Percentiles rank a stretch among this genome's conserved stretches.
Evolutionary conservation across 306 rosid genomes (phyloP).

Genomic region (Crataegus laevigata): DNA sequence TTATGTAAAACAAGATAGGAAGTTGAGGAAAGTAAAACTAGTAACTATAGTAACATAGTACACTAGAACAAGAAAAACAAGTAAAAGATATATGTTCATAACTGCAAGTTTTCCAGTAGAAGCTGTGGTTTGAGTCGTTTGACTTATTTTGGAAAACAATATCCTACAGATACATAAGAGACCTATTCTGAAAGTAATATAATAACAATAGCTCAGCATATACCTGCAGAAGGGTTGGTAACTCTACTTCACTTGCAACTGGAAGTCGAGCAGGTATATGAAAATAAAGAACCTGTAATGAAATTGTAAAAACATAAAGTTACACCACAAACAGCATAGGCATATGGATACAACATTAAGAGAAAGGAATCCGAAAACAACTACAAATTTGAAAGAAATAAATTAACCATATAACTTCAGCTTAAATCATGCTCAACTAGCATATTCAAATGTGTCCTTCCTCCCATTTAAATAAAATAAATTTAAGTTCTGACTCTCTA

Average conservation of each 20-base stretch:
- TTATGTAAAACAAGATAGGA: slow-evolving; percentile 1
- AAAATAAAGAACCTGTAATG: slow-evolving; percentile 67
- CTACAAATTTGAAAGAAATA: neutral
- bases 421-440: neutral
- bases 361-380: neutral
- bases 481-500: neutral
- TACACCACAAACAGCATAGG: neutral
- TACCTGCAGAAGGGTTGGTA: slow-evolving; percentile 95
- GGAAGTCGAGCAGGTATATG: slow-evolving; percentile 88
- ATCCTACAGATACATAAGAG: neutral
- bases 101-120: neutral
- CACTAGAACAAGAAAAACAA: neutral
- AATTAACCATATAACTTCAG: neutral
- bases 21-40: neutral
- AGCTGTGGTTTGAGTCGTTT: neutral
- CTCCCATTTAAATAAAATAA: neutral
- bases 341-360: neutral
- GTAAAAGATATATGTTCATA: neutral
- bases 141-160: neutral
- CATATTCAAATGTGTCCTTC: too few species aligned
- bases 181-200: neutral
- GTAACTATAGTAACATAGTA: neutral
- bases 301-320: slow-evolving; percentile 21
- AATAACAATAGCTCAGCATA: slow-evolving; percentile 5
- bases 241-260: slow-evolving; percentile 82